A percentile compares a stretch with the other conserved stretches of the same genome.
Conservation (phyloP, 73 alveolate species). For the Paramecium caudatum region DNA sequence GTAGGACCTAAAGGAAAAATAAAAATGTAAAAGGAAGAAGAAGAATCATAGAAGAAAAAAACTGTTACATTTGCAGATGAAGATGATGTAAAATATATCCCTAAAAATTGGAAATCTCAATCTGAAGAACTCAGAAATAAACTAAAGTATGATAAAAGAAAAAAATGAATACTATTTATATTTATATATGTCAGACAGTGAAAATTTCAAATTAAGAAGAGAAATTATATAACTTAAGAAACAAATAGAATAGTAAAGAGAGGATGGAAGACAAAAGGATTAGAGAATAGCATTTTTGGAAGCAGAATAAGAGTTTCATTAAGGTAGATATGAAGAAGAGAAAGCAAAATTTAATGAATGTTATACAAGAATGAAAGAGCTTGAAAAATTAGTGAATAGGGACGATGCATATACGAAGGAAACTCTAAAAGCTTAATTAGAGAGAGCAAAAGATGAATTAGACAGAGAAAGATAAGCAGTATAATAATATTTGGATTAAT, state of each 20-base stretch:
- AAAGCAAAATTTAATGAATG: conserved; percentile 44
- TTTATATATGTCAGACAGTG: background rate
- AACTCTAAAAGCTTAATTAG: background rate
- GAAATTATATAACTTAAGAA: conserved; percentile 19
- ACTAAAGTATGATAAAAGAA: background rate
- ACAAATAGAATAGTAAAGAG: conserved; percentile 7
- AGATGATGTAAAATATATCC: conserved; percentile 46
- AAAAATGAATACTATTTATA: background rate
- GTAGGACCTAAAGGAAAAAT: conserved; percentile 26
- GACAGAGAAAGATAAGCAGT: conserved; percentile 26
- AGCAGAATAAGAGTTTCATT: conserved; percentile 47
- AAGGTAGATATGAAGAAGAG: conserved; percentile 42
- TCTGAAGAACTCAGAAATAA: background rate
- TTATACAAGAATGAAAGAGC: conserved; percentile 38
- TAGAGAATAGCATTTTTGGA: conserved; percentile 13
- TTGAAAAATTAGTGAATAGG: conserved; percentile 29
- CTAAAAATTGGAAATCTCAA: conserved; percentile 46
- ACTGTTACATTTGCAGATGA: conserved; percentile 60
- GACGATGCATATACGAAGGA: conserved; percentile 53
- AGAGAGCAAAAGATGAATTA: conserved; percentile 18
- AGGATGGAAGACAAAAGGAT: conserved; percentile 8
- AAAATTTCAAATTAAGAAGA: conserved; percentile 42
- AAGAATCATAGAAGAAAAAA: conserved; percentile 11
- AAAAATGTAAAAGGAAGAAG: background rate
- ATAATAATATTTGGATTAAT: conserved; percentile 13